Conservation (phyloP, 1,284 basidiomycete species). For the Boletus smithii region DNA sequence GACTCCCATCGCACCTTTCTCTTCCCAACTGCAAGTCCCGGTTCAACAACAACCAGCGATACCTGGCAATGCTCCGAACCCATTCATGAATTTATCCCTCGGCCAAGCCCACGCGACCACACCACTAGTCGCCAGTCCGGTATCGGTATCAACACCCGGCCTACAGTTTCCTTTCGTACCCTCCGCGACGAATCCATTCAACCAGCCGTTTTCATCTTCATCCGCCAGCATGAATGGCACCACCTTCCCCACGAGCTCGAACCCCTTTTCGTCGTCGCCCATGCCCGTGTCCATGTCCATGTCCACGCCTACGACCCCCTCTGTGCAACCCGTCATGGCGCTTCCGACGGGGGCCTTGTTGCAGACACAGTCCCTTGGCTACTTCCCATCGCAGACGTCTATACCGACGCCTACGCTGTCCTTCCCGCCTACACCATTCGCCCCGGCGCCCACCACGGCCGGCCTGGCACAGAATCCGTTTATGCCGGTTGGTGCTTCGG, state of each 20-base stretch:
- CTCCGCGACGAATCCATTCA: slow-evolving; percentile 23
- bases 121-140: slow-evolving; percentile 6
- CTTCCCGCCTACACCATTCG: slow-evolving; percentile 13
- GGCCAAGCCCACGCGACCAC: slow-evolving; percentile 3
- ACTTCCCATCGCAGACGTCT: slow-evolving; percentile 3
- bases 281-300: slow-evolving; percentile 5
- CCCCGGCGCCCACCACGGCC: neutral
- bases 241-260: slow-evolving; percentile 7
- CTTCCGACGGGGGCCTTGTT: slow-evolving; percentile 8
- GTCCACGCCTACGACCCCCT: slow-evolving; percentile 12
- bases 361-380: slow-evolving; percentile 9
- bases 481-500: neutral
- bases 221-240: slow-evolving; percentile 2
- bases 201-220: slow-evolving; percentile 5
- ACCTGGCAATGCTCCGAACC: slow-evolving; percentile 14
- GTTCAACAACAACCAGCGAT: slow-evolving; percentile 14
- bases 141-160: neutral
- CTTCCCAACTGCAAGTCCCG: slow-evolving; percentile 13
- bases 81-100: slow-evolving; percentile 20
- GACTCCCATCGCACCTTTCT: neutral
- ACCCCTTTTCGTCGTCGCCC: slow-evolving; percentile 16
- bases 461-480: slow-evolving; percentile 12
- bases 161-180: slow-evolving; percentile 11
- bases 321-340: slow-evolving; percentile 4
- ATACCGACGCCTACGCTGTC: neutral